These are phyloP conservation scores for Fusarium sp. DNA, from an alignment of 2,329 filamentous ascomycete species.

Conservation along the genomic window DNA sequence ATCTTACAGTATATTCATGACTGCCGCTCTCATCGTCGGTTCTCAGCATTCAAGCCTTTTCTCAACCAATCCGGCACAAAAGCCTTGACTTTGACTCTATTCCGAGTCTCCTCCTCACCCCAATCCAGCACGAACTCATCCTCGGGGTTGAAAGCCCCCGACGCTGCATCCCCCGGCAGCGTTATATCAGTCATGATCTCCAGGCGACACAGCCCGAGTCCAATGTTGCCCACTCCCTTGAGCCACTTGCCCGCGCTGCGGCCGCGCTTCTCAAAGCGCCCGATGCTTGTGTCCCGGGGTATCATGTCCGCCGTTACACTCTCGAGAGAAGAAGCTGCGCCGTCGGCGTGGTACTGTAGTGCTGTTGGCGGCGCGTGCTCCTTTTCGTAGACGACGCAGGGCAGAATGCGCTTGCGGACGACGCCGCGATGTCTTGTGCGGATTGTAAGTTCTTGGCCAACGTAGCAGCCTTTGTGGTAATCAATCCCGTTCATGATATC, in stretches of 20 bases:
- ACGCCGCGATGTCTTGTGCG: constrained; percentile 95
- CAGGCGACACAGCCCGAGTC: constrained; percentile 86
- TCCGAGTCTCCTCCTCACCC: constrained; percentile 58
- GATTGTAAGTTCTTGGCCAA: constrained; percentile 96
- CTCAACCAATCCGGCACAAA: constrained; percentile 85
- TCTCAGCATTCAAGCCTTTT: constrained; percentile 54
- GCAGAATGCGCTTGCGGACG: constrained; percentile 89
- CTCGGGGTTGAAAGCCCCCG: constrained; percentile 71
- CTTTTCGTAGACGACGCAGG: constrained; percentile 77
- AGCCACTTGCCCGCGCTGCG: constrained; percentile 87
- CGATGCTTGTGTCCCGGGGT: constrained; percentile 64
- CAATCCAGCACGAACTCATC: constrained; percentile 73
- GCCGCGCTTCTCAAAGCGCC: constrained; percentile 67
- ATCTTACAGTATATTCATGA: constrained; percentile 14
- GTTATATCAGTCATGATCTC: constrained; percentile 89
- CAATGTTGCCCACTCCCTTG: constrained; percentile 83
- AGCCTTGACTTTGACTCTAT: constrained; percentile 74
- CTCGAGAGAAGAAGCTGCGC: constrained; percentile 42
- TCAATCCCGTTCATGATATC: constrained; percentile 89
- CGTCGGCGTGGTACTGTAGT: constrained; percentile 63
- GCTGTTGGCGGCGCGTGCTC: constrained; percentile 55
- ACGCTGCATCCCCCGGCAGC: constrained; percentile 76
- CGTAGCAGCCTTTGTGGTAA: constrained; percentile 96
- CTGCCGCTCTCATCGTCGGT: constrained; percentile 19
- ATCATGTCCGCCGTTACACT: constrained; percentile 54